Conservation (phyloP, 495 filamentous ascomycete species). For the Penicillium lagena region DNA sequence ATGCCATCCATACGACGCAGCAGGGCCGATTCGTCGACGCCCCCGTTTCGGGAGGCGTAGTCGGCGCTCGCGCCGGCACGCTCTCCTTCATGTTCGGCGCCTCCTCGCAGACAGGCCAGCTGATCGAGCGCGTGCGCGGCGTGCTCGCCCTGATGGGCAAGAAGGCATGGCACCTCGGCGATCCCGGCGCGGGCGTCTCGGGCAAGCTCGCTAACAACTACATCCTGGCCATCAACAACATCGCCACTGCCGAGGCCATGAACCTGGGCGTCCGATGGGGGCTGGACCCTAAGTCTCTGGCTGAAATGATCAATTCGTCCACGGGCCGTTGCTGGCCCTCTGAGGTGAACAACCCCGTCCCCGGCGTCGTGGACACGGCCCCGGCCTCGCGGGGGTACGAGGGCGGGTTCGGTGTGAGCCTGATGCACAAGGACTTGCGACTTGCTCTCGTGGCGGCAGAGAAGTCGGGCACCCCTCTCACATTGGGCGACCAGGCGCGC, state of each 20-base stretch:
- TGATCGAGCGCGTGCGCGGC: conserved; percentile 54
- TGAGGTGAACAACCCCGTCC: conserved; percentile 88
- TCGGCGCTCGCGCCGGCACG: conserved; percentile 70
- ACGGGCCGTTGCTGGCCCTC: conserved; percentile 89
- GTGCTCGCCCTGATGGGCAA: conserved; percentile 76
- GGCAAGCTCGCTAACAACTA: conserved; percentile 94
- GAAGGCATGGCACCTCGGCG: conserved; percentile 72
- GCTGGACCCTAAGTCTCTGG: conserved; percentile 71
- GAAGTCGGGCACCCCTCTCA: conserved; percentile 59
- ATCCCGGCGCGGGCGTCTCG: conserved; percentile 71
- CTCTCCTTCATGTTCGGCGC: conserved; percentile 85
- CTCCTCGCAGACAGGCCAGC: conserved; percentile 32
- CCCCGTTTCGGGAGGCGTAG: conserved; percentile 79
- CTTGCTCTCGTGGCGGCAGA: conserved; percentile 68
- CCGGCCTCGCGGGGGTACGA: conserved; percentile 69
- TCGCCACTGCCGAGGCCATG: conserved; percentile 90
- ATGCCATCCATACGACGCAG: conserved; percentile 48
- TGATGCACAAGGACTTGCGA: conserved; percentile 81
- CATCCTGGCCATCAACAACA: conserved; percentile 84
- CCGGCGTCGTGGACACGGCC: conserved; percentile 68
- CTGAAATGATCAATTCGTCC: conserved; percentile 74
- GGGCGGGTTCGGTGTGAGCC: conserved; percentile 73
- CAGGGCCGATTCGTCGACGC: conserved; percentile 67
- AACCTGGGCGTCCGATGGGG: conserved; percentile 81
- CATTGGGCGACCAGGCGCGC: conserved; percentile 55